These are phyloP conservation scores for Cutaneotrichosporon cutaneum DNA, from an alignment of 1,284 basidiomycete species.

Conservation along the genomic window DNA sequence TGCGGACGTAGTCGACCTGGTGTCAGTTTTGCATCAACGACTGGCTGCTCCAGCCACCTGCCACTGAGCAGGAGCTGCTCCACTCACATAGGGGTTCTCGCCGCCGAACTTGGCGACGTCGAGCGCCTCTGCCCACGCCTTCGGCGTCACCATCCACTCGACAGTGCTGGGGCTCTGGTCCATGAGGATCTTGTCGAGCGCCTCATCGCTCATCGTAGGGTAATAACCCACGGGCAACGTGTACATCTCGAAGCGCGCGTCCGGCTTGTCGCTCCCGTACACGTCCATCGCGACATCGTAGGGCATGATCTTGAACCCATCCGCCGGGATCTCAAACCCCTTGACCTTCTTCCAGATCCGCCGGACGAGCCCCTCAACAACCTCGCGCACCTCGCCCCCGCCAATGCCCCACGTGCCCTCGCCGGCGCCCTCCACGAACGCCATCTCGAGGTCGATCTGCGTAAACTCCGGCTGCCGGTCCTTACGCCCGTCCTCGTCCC, in stretches of 20 bases:
- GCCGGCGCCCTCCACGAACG: slow-evolving; percentile 72
- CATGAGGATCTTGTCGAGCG: slow-evolving; percentile 48
- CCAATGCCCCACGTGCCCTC: slow-evolving; percentile 73
- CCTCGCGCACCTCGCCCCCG: slow-evolving; percentile 70
- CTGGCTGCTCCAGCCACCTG: neutral
- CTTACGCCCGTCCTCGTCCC: slow-evolving; percentile 90
- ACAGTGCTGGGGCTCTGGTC: slow-evolving; percentile 48
- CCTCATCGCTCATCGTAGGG: slow-evolving; percentile 46
- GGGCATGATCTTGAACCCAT: slow-evolving; percentile 71
- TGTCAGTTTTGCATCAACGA: neutral
- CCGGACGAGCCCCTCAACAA: slow-evolving; percentile 69
- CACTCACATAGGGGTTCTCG: slow-evolving; percentile 41
- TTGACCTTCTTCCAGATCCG: slow-evolving; percentile 69
- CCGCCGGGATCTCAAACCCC: slow-evolving; percentile 60
- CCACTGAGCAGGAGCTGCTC: neutral
- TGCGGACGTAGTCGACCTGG: slow-evolving; percentile 47
- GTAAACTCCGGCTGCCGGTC: slow-evolving; percentile 97
- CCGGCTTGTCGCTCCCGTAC: slow-evolving; percentile 96
- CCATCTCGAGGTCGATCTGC: slow-evolving; percentile 95
- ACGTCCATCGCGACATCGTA: slow-evolving; percentile 81
- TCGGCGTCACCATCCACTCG: slow-evolving; percentile 51
- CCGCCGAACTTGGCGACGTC: slow-evolving; percentile 37
- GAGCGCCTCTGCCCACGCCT: slow-evolving; percentile 35
- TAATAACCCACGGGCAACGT: slow-evolving; percentile 53
- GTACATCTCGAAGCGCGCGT: slow-evolving; percentile 79